Conservation (phyloP, 352 stramenopile genomes). For the Phytophthora multivora region DNA sequence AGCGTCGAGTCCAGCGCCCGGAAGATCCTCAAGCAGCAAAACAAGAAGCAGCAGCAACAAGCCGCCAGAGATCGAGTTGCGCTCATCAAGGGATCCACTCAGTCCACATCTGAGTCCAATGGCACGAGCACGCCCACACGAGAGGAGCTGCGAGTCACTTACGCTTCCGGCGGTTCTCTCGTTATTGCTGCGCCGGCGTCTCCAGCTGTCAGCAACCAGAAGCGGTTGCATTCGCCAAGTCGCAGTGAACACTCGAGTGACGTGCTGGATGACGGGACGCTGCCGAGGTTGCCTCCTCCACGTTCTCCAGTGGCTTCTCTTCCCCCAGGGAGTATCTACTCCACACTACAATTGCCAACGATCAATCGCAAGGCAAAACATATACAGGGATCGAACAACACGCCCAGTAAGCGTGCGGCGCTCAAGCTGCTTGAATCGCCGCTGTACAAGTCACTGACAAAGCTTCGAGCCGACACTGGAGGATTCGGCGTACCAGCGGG, state of each 20-base stretch:
- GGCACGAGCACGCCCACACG: constrained; percentile 37
- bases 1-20: constrained; percentile 75
- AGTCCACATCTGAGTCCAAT: constrained; percentile 14
- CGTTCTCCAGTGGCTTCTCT: constrained; percentile 29
- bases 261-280: constrained; percentile 1
- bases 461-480: constrained; percentile 43
- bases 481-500: constrained; percentile 17
- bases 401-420: constrained; percentile 16
- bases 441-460: constrained; percentile 76
- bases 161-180: constrained; percentile 55
- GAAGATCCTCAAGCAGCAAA: constrained; percentile 84
- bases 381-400: constrained; percentile 22
- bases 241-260: constrained; percentile 32
- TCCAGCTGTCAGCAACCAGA: constrained; percentile 22
- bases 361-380: constrained; percentile 38
- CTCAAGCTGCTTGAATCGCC: constrained; percentile 74
- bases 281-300: constrained; percentile 28
- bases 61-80: constrained; percentile 49
- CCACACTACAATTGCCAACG: constrained; percentile 31
- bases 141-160: constrained; percentile 65
- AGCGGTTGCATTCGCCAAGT: constrained; percentile 22
- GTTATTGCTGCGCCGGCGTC: constrained; percentile 47
- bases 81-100: constrained; percentile 35
- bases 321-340: constrained; percentile 28
- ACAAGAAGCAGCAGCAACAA: constrained; percentile 74